These are phyloP conservation scores for Termitomyces sp. DNA, from an alignment of 768 basidiomycete species.

Conservation along the genomic window DNA sequence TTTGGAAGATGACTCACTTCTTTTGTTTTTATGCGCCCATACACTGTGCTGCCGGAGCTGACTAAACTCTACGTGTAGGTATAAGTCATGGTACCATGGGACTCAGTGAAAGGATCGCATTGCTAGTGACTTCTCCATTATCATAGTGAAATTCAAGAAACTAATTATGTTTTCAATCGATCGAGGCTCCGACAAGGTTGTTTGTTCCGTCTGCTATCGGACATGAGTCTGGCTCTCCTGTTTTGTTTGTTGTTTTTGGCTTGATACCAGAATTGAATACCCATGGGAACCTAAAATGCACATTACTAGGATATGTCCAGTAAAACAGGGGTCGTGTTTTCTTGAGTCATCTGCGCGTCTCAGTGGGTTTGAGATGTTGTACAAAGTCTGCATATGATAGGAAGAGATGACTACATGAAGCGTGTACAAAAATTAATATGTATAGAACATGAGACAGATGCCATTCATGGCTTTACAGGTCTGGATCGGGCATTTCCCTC, in stretches of 20 bases:
- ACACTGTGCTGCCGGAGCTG: conserved; percentile 63
- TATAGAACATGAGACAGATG: no score
- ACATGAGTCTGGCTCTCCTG: conserved; percentile 13
- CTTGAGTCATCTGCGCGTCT: no score
- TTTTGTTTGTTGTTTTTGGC: conserved; percentile 1
- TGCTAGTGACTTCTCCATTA: conserved; percentile 44
- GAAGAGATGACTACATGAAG: no score
- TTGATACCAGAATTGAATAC: conserved; percentile 7
- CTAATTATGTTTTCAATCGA: conserved; percentile 20
- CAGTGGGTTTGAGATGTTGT: background rate
- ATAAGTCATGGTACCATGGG: conserved; percentile 34
- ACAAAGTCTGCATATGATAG: no score
- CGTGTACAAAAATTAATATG: no score
- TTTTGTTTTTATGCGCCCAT: conserved; percentile 89
- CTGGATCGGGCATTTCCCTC: background rate
- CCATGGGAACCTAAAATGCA: background rate
- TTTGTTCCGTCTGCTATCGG: conserved; percentile 70
- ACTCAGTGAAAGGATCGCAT: conserved; percentile 71
- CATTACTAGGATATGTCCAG: no score
- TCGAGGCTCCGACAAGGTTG: conserved; percentile 64
- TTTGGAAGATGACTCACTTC: conserved; percentile 48
- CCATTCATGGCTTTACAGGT: background rate
- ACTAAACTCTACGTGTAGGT: conserved; percentile 43
- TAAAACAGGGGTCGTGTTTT: background rate
- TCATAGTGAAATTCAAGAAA: conserved; percentile 8